A percentile compares a stretch with the other conserved stretches of the same genome.
These are phyloP conservation scores for Pestalotiopsis sp. DNA, from an alignment of 2,329 filamentous ascomycete genomes.

Conservation along the genomic window DNA sequence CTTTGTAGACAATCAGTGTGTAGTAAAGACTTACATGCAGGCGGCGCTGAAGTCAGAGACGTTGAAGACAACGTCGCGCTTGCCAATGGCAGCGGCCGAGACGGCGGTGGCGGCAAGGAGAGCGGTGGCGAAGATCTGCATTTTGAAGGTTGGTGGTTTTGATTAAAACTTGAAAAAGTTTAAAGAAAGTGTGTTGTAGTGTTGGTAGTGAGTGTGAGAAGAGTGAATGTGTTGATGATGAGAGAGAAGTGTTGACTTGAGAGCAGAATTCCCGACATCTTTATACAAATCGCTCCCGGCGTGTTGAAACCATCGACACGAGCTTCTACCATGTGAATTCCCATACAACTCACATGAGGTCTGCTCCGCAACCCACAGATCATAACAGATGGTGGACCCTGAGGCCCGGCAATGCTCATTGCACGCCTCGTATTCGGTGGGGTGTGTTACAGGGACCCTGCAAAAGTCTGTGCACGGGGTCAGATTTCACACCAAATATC, in stretches of 20 bases:
- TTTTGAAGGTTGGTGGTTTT: constrained; percentile 21
- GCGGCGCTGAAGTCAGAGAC: constrained; percentile 30
- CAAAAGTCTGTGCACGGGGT: too few relatives aligned
- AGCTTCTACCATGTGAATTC: neutral
- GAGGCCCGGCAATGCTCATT: neutral
- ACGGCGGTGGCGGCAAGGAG: constrained; percentile 24
- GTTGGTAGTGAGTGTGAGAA: neutral
- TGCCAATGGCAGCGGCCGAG: constrained; percentile 17
- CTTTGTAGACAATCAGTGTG: neutral
- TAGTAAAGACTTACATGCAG: constrained; percentile 26
- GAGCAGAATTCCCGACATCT: neutral
- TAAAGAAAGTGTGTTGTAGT: neutral
- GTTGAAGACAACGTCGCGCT: constrained; percentile 20
- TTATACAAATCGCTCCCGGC: neutral
- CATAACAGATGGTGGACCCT: neutral
- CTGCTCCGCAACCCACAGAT: neutral
- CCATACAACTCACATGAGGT: neutral
- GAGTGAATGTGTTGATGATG: neutral
- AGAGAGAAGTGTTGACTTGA: neutral
- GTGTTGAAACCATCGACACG: neutral
- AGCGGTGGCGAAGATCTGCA: constrained; percentile 28
- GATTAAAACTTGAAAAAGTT: neutral
- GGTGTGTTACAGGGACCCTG: neutral
- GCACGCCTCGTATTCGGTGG: neutral
- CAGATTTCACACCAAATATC: too few relatives aligned